These are phyloP conservation scores for Gentiana macrophylla DNA, from an alignment of 257 asterid genomes.

Conservation along the genomic window DNA sequence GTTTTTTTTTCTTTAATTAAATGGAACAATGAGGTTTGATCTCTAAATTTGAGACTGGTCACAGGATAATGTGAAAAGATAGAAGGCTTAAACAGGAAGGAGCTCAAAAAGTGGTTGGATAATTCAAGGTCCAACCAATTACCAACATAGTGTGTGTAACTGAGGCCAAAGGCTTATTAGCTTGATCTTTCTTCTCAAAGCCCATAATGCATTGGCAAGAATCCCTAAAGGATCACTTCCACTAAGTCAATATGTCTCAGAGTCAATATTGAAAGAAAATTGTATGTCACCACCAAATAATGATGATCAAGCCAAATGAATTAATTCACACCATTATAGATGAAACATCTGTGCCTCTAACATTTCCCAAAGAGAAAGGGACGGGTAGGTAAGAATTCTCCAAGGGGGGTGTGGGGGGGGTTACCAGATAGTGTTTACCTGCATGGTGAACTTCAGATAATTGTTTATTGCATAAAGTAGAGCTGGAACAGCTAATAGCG, in stretches of 20 bases:
- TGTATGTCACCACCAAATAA: neutral
- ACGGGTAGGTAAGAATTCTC: neutral
- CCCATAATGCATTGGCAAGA: neutral
- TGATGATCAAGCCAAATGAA: neutral
- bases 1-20: too few species aligned
- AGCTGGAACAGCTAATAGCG: slow-evolving; percentile 92
- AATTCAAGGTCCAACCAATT: too few species aligned
- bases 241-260: neutral
- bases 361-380: neutral
- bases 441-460: slow-evolving; percentile 87
- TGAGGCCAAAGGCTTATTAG: too few species aligned
- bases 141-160: too few species aligned
- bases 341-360: neutral
- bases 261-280: too few species aligned
- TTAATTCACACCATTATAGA: neutral
- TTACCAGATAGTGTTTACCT: slow-evolving; percentile 34
- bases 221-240: neutral
- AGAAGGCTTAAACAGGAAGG: too few species aligned
- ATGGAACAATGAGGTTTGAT: too few species aligned
- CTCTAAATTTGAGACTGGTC: too few species aligned
- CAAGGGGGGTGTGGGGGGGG: too few species aligned
- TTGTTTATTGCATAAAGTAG: slow-evolving; percentile 87
- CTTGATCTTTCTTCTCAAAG: neutral
- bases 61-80: too few species aligned
- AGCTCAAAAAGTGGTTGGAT: too few species aligned